phyloP scores from a whole-genome alignment of 2,329 filamentous ascomycete genomes.

The Metarhizium robertsii region DNA sequence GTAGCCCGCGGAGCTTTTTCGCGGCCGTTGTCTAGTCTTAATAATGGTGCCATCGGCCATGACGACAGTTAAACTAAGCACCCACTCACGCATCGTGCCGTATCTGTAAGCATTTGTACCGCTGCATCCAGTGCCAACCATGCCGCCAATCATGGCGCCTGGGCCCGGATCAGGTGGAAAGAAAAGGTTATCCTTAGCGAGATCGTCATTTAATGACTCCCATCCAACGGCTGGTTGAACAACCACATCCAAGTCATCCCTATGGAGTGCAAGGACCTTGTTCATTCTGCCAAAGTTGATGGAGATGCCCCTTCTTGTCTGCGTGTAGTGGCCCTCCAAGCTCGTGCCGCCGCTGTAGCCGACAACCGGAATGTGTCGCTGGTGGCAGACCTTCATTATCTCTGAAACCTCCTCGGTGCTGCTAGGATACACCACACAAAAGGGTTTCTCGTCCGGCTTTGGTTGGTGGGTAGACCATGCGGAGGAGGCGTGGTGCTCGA shows the following conservation, averaged over 20 bases:
- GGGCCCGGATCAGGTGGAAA: conserved; percentile 89
- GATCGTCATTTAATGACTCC: conserved; percentile 74
- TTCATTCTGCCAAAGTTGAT: conserved; percentile 84
- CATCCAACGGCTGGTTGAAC: conserved; percentile 79
- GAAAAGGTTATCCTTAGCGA: conserved; percentile 67
- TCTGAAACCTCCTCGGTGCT: conserved; percentile 76
- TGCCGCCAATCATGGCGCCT: conserved; percentile 85
- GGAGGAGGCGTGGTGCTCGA: conserved; percentile 48
- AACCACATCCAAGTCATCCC: conserved; percentile 66
- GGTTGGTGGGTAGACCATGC: conserved; percentile 53
- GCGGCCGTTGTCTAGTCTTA: conserved; percentile 77
- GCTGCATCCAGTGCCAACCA: conserved; percentile 64
- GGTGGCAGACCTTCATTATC: conserved; percentile 83
- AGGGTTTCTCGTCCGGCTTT: conserved; percentile 40
- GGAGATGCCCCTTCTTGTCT: conserved; percentile 74
- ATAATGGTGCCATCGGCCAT: conserved; percentile 84
- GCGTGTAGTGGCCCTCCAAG: conserved; percentile 79
- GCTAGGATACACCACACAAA: conserved; percentile 66
- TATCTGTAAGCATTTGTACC: conserved; percentile 90
- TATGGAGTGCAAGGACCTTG: conserved; percentile 66
- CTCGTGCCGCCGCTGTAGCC: conserved; percentile 83
- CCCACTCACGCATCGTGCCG: conserved; percentile 93
- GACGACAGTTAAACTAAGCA: conserved; percentile 76
- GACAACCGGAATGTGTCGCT: conserved; percentile 72
- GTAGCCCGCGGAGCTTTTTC: conserved; percentile 87